Base-by-base conservation (phyloP, 805 yeast species). In the Wickerhamiella shivajii region DNA sequence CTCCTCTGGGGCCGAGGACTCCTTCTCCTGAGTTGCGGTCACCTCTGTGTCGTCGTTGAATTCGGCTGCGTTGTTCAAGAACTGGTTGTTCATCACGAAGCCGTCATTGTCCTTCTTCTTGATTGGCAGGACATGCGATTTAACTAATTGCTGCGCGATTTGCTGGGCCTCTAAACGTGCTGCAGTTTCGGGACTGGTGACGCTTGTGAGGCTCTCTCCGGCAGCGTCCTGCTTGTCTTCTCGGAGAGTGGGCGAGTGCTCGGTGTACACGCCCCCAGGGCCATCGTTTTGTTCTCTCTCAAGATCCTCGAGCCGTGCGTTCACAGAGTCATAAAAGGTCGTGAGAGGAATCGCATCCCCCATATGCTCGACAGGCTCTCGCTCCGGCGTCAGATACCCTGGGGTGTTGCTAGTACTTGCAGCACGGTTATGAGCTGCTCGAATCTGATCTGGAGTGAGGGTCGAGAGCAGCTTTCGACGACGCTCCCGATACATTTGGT, bases 121-220 rank as follows among this genome's bases (percentile, higher is more conserved):
- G 18, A 27, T 15, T 16, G 28, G 31, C 16, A 28, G 21, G 9
- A 41, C 28, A 24, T 47, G 51, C 8, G 43, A 31, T 24, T 34
- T 29, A 14, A 47, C 51, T 5, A 47, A 40, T 18, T 34, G 36
- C 14, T 36, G 34, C 11, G 51, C 51, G 8, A 43, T 41, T 8
- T 40, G 44, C 14, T 40, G 42, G 3, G 51, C 51, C 27, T 47
- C 44, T 7, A 21, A n/a, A 8, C 33, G 33, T n/a, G n/a, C n/a
- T 7, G 24, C 13, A 9, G 28, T 24, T 18, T 31, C 33, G 15
- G 33, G 33, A 18, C 28, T 24, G 6, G n/a, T 31, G n/a, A 21
- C 22, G 3, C 15, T 9, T 4, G 17, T 18, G 8, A 31, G 23
- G 15, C 18, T 28, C 7, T 27, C 38, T 3, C 40, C 31, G 4